Evolutionary conservation across 2,329 filamentous ascomycete species (phyloP), one percentile per base, ranked within the genome.

Genomic region (Ceratocystis eucalypticola): DNA sequence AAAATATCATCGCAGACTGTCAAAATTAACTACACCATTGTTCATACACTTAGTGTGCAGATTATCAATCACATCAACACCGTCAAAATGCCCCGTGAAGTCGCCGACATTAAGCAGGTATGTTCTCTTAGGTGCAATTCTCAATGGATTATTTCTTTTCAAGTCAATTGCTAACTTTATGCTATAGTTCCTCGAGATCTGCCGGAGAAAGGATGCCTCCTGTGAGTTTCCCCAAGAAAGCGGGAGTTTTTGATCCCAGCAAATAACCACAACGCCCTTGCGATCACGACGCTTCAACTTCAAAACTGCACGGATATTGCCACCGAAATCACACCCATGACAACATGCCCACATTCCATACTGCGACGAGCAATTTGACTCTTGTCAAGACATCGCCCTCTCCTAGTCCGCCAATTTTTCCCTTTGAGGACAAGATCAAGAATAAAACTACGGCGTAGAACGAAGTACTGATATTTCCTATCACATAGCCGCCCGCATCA

Each of bases 181-280:
- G 55, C n/a, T 45, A 66, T 62, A 96, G 86, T 99, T 99, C 90
- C 96, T 99, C 80, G 94, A 97, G 88, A 96, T 99, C 86, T 96
- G 90, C 88, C 89, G 93, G 82, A 89, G 94, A 80, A 96, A 96
- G 85, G 95, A 99, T 87, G 94, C 94, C 79, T 95, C 89, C 78
- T 96, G 94, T 99, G 89, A 76, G 91, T 69, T 50, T 61, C n/a
- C 59, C 65, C 55, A 41, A 28, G 53, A 50, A 41, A 65, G 37
- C 28, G 8, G 5, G 30, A 17, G 53, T 25, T 57, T 57, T 57
- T 57, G 10, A 46, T 33, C 28, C 48, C 45, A 57, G 4, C 30
- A 33, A 30, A 8, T 15, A 61, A 25, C 28, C 25, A 55, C 41
- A 53, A 59, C 44, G 55, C 48, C 22, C 17, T 33, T 12, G 20